Conservation (phyloP, 306 rosid species). For the Clitoria ternatea region DNA sequence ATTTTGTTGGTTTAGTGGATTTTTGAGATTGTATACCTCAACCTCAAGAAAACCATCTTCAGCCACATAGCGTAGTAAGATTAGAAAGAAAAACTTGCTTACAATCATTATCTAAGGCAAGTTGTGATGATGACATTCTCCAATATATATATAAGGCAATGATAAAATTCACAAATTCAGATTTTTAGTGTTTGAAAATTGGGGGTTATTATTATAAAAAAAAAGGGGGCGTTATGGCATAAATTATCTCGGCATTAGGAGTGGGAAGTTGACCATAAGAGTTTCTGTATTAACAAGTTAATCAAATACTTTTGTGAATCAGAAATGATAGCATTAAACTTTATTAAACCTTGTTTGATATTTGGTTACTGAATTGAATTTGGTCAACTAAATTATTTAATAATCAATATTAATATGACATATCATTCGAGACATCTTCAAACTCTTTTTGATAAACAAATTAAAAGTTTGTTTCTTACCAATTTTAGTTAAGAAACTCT, state of each 20-base stretch:
- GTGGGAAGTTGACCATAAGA: slow-evolving; percentile 39
- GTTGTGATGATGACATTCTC: slow-evolving; percentile 23
- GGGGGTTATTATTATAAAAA: too few relatives aligned
- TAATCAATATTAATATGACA: too few relatives aligned
- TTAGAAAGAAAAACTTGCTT: background rate
- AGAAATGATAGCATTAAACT: background rate
- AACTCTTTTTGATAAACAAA: too few relatives aligned
- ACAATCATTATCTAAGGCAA: background rate
- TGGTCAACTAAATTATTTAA: too few relatives aligned
- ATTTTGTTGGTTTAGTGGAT: background rate
- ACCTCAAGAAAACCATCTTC: slow-evolving; percentile 10
- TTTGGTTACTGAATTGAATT: too few relatives aligned
- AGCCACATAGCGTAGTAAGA: background rate
- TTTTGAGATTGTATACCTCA: background rate
- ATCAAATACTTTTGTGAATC: background rate
- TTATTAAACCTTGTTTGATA: too few relatives aligned
- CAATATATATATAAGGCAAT: background rate
- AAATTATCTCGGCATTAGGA: slow-evolving; percentile 18
- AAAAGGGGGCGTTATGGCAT: slow-evolving; percentile 16
- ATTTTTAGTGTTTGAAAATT: slow-evolving; percentile 25
- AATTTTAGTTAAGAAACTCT: too few relatives aligned
- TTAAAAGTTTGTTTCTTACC: too few relatives aligned
- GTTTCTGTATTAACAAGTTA: slow-evolving; percentile 4
- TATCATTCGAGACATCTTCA: too few relatives aligned
- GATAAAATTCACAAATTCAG: slow-evolving; percentile 30